Conservation (phyloP, 2,329 filamentous ascomycete species). For the Aspergillus sp. region DNA sequence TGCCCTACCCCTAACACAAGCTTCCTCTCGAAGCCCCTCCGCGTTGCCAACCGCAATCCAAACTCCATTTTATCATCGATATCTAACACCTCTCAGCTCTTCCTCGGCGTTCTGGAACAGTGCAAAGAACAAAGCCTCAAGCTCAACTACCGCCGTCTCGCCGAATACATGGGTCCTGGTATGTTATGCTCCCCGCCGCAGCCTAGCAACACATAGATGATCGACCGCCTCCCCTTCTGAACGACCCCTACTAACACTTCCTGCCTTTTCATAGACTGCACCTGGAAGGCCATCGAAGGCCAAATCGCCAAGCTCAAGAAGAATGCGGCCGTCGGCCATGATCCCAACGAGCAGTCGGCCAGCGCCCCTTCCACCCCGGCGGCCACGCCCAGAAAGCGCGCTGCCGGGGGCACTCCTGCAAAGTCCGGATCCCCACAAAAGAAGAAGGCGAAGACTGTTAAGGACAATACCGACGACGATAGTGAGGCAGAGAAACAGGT, state of each 20-base stretch:
- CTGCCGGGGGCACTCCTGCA: too few species aligned
- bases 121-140: conserved; percentile 12
- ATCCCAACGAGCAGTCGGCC: background rate
- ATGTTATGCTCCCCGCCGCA: background rate
- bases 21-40: too few species aligned
- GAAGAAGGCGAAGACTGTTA: background rate
- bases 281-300: conserved; percentile 8
- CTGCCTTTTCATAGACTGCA: conserved; percentile 7
- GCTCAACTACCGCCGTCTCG: conserved; percentile 14
- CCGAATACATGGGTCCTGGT: conserved; percentile 20
- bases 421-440: background rate
- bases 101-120: conserved; percentile 18
- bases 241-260: background rate
- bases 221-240: too few species aligned
- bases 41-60: too few species aligned
- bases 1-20: background rate
- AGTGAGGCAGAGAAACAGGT: background rate
- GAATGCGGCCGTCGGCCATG: background rate
- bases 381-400: background rate
- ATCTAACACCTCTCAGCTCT: conserved; percentile 11
- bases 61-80: too few species aligned
- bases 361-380: background rate
- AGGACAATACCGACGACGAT: background rate
- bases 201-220: too few species aligned
- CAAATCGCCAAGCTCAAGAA: conserved; percentile 14